Base-by-base conservation (phyloP, 768 basidiomycete species). In the Dentipellis sp. region DNA sequence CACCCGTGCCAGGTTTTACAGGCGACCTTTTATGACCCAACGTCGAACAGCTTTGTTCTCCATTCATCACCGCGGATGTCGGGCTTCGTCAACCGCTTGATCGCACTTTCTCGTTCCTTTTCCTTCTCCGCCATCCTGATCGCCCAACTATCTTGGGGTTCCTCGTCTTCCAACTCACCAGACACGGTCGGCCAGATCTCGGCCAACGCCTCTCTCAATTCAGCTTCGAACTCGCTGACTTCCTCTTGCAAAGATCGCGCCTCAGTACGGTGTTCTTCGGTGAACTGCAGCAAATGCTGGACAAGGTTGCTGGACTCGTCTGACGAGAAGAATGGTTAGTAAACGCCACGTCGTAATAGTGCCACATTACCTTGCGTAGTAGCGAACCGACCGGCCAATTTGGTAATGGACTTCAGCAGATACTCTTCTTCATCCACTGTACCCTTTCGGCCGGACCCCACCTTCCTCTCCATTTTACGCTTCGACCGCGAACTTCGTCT, bases 371-470 rank as follows among this genome's bases (percentile, higher is more conserved):
- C 78, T 72, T 82, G 86, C 17, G 80, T 77, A 6, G 74, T 70
- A 48, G 73, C 72, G 64, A 91, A 83, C 40, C 85, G 72, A 11
- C 72, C 74, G 16, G 82, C 81, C 2, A 97, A 75, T 65, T 97
- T 93, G 6, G 80, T 78, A 57, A 95, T 70, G 2, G 91, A 94
- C 55, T 78, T 84, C 40, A 99, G 77, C 5, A 98, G 78, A 64
- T 98, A 97, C 63, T 92, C 91, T 71, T 97, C 94, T 69, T 98
- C 97, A 64, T 95, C 94, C 0, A 94, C 87, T 0, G 94, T 97
- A 8, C 97, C 97, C 66, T 94, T 97, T 55, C 86, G 73, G 1
- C 97, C 94, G 0, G 91, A 91, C 0, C 88, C 89, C 6, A 86
- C 76, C 67, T 95, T 97, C 50, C 91, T 79, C 60, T 91, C 90